Evolutionary conservation across 768 basidiomycete species (phyloP).

Genomic region (Butyriboletus loyo): DNA sequence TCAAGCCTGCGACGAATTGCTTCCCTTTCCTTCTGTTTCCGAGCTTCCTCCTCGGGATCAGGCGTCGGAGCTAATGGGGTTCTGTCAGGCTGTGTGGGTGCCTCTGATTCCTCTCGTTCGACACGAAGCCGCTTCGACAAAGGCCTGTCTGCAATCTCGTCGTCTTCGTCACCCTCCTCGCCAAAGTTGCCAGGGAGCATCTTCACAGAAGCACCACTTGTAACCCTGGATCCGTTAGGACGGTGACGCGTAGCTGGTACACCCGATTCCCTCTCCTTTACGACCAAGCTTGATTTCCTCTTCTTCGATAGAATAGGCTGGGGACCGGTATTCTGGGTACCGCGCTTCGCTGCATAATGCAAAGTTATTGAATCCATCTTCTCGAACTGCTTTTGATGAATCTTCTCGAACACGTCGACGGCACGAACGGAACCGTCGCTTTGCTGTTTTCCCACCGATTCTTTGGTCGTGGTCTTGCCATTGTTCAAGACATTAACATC

Average conservation of each 20-base stretch:
- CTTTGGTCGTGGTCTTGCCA: conserved; percentile 5
- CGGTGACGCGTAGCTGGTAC: conserved; percentile 16
- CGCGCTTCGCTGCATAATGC: conserved; percentile 47
- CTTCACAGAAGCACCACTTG: conserved; percentile 23
- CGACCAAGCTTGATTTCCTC: conserved; percentile 51
- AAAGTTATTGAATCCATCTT: conserved; percentile 76
- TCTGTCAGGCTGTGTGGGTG: conserved; percentile 25
- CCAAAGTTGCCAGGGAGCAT: conserved; percentile 59
- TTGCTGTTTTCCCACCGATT: background rate
- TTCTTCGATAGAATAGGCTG: conserved; percentile 34
- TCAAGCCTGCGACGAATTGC: conserved; percentile 65
- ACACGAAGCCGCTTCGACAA: conserved; percentile 45
- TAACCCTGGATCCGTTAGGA: conserved; percentile 22
- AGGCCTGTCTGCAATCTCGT: conserved; percentile 36
- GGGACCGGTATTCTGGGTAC: conserved; percentile 17
- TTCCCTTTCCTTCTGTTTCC: conserved; percentile 48
- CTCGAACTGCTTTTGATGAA: conserved; percentile 62
- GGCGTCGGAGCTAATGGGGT: conserved; percentile 33
- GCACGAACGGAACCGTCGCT: conserved; percentile 29
- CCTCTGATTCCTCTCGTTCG: conserved; percentile 29
- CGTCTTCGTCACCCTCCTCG: conserved; percentile 48
- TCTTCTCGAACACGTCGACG: conserved; percentile 47
- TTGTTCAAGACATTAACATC: conserved; percentile 44
- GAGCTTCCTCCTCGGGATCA: conserved; percentile 28
- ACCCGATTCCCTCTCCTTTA: conserved; percentile 28